Evolutionary conservation across 1,139 yeast genomes (phyloP).

Genomic region (Saccharomycopsis crataegensis): DNA sequence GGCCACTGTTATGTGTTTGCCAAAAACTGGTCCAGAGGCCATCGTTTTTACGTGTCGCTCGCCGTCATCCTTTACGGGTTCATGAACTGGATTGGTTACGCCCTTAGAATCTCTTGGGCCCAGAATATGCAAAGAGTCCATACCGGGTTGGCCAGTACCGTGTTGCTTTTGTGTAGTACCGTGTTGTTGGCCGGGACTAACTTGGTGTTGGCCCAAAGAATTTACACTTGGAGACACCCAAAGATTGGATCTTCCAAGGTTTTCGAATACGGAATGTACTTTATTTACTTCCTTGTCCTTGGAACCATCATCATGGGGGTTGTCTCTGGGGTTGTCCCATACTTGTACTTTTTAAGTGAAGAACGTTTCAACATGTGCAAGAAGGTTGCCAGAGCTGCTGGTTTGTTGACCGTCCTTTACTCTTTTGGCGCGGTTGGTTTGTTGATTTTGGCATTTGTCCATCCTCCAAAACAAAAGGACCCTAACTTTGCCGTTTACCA

Average conservation of each 20-base stretch:
- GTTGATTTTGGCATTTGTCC: slow-evolving; percentile 42
- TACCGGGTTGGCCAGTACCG: slow-evolving; percentile 53
- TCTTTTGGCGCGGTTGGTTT: slow-evolving; percentile 47
- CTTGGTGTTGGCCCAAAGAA: slow-evolving; percentile 65
- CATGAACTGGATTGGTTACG: slow-evolving; percentile 53
- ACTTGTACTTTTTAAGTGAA: slow-evolving; percentile 46
- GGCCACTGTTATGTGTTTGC: slow-evolving; percentile 44
- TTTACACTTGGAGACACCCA: slow-evolving; percentile 80
- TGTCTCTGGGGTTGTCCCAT: slow-evolving; percentile 60
- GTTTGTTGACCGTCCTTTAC: slow-evolving; percentile 50
- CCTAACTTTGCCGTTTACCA: slow-evolving; percentile 54
- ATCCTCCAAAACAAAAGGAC: slow-evolving; percentile 51
- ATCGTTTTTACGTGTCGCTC: slow-evolving; percentile 51
- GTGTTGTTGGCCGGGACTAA: slow-evolving; percentile 51
- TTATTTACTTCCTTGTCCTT: slow-evolving; percentile 45
- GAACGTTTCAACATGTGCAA: slow-evolving; percentile 43
- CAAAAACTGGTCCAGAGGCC: slow-evolving; percentile 53
- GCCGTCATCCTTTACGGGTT: slow-evolving; percentile 49
- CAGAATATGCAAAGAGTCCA: slow-evolving; percentile 37
- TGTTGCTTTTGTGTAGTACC: slow-evolving; percentile 51
- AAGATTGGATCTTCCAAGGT: slow-evolving; percentile 53
- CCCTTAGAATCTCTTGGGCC: slow-evolving; percentile 55
- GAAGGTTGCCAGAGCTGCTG: slow-evolving; percentile 51
- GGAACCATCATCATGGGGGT: slow-evolving; percentile 62
- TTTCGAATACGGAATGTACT: slow-evolving; percentile 49